Base-by-base conservation (phyloP, 1,284 basidiomycete genomes). In the Microbotryum saponariae region DNA sequence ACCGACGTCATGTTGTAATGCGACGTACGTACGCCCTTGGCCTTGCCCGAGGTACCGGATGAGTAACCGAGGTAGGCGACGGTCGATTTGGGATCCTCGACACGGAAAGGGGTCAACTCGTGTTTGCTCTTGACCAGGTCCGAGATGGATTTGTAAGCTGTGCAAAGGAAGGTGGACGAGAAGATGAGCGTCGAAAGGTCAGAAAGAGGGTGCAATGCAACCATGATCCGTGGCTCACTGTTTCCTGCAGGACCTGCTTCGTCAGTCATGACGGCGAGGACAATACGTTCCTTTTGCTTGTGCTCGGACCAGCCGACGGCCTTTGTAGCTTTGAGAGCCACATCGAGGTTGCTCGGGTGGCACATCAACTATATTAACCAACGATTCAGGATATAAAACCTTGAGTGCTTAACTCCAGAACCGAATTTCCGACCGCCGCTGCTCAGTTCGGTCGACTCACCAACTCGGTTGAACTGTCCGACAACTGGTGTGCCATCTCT, bases 1-100 rank as follows among this genome's bases (percentile, higher is more conserved):
- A 42, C 37, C 37, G 37, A 42, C 0, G 68, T 71, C 67, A 72
- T 71, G 59, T 73, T 73, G 58, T 64, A 69, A 12, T 52, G 51
- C 6, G 66, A 66, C 1, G 71, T 72, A 25, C 63, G 58, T 9
- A 73, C 72, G 4, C 72, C 72, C 60, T 73, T 73, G 1, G 70
- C 69, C 37, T 65, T 60, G 4, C 71, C 68, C 21, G 61, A 64
- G 1, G 72, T 73, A 8, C 72, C 72, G 10, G 51, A 58, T 10
- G 64, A 67, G 49, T 70, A 72, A 5, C 68, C 65, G 6, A 72
- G 54, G 51, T 65, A 70, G 3, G 70, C 70, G 23, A 71, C 57
- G 4, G 55, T 65, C 56, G n/a, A 54, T 49, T 65, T 68, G 14
- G 63, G 64, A 20, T 64, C 54, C 10, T 42, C 37, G 37, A 42